Percentiles rank a stretch among this genome's conserved stretches.
Conservation (phyloP, 768 basidiomycete species). For the Leccinum pellstonianum region DNA sequence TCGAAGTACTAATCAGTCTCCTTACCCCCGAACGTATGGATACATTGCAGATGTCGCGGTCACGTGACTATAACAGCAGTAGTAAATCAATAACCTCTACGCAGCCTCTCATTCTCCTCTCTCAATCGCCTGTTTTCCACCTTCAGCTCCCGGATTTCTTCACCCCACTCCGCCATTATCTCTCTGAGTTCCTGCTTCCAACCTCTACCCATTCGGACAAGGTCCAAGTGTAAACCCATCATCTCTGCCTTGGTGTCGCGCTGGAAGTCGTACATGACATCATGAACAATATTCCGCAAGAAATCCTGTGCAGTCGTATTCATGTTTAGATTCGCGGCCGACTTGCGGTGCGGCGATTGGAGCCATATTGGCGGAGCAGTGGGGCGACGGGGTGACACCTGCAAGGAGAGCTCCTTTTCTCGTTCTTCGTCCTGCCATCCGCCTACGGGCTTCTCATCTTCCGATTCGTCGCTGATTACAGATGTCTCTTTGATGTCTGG, state of each 20-base stretch:
- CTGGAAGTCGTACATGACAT: slow-evolving; percentile 73
- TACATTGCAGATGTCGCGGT: not conserved
- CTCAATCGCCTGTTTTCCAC: slow-evolving; percentile 52
- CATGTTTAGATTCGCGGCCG: slow-evolving; percentile 24
- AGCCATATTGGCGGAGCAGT: slow-evolving; percentile 37
- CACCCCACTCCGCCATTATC: slow-evolving; percentile 59
- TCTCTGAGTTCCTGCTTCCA: slow-evolving; percentile 66
- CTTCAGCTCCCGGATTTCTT: slow-evolving; percentile 48
- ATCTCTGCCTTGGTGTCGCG: slow-evolving; percentile 69
- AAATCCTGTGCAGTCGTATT: slow-evolving; percentile 50
- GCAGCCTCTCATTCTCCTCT: slow-evolving; percentile 65
- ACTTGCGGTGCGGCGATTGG: slow-evolving; percentile 39
- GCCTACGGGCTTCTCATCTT: slow-evolving; percentile 3
- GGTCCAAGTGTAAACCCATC: slow-evolving; percentile 70
- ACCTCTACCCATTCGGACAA: slow-evolving; percentile 66
- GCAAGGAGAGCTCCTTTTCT: slow-evolving; percentile 45
- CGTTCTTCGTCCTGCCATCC: slow-evolving; percentile 21
- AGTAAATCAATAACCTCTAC: slow-evolving; percentile 37
- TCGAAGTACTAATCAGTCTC: not conserved
- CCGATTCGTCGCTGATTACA: slow-evolving; percentile 14
- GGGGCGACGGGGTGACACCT: slow-evolving; percentile 56
- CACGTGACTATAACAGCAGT: slow-evolving; percentile 13
- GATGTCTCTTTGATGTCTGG: slow-evolving; percentile 28
- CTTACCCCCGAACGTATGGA: not conserved
- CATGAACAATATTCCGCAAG: slow-evolving; percentile 61